Evolutionary conservation across 1,139 yeast genomes (phyloP).

Genomic region (Blastobotrys proliferans): DNA sequence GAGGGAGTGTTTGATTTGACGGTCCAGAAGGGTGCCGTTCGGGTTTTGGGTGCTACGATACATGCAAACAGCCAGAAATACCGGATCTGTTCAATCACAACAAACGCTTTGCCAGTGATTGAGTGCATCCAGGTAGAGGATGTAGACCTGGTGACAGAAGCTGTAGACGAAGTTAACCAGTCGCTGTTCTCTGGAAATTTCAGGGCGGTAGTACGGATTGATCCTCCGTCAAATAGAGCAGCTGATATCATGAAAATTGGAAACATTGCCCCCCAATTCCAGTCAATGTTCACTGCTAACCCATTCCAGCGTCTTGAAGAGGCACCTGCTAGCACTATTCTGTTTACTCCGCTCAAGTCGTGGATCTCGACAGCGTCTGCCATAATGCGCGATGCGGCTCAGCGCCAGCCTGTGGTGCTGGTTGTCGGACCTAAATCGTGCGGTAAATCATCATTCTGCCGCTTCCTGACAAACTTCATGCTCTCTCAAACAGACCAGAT

Average conservation of each 20-base stretch:
- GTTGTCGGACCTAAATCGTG: slow-evolving; percentile 68
- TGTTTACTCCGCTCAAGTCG: slow-evolving; percentile 20
- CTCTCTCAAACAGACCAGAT: slow-evolving; percentile 24
- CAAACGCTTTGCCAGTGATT: slow-evolving; percentile 55
- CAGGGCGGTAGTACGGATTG: slow-evolving; percentile 45
- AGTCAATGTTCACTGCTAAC: slow-evolving; percentile 29
- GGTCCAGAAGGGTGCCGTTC: slow-evolving; percentile 56
- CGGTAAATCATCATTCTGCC: slow-evolving; percentile 77
- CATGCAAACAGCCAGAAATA: slow-evolving; percentile 22
- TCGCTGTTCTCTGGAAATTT: slow-evolving; percentile 30
- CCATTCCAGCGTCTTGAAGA: slow-evolving; percentile 16
- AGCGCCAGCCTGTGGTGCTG: slow-evolving; percentile 36
- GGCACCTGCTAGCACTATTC: slow-evolving; percentile 16
- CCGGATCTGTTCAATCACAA: slow-evolving; percentile 43
- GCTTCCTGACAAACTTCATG: slow-evolving; percentile 49
- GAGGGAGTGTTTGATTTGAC: slow-evolving; percentile 56
- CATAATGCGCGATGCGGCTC: slow-evolving; percentile 15
- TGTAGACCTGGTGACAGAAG: slow-evolving; percentile 29
- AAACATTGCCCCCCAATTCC: slow-evolving; percentile 47
- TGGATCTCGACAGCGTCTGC: slow-evolving; percentile 26
- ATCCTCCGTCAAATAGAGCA: slow-evolving; percentile 21
- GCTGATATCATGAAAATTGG: slow-evolving; percentile 51
- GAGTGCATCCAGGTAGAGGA: slow-evolving; percentile 45
- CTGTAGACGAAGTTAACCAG: slow-evolving; percentile 12
- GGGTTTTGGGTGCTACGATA: slow-evolving; percentile 50